Evolutionary conservation across 176 grass and related monocot genomes (phyloP).

Genomic region (Bromus sterilis): DNA sequence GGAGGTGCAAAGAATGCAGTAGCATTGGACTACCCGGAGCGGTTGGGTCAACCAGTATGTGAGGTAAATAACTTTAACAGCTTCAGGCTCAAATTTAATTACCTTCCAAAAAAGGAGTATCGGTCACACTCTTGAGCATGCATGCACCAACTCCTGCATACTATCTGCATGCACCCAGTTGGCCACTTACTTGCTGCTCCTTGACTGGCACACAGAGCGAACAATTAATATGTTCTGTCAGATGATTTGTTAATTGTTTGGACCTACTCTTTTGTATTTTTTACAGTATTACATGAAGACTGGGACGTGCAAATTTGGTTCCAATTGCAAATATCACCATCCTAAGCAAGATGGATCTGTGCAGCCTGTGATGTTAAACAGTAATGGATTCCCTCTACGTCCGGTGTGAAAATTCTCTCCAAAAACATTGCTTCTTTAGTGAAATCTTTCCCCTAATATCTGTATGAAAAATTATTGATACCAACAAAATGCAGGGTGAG

Average conservation of each 20-base stretch:
- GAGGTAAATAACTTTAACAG: constrained; percentile 46
- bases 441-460: background rate
- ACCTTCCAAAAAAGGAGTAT: background rate
- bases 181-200: background rate
- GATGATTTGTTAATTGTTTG: background rate
- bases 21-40: constrained; percentile 56
- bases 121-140: constrained; percentile 7
- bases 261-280: constrained; percentile 9
- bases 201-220: background rate
- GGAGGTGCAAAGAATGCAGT: constrained; percentile 41
- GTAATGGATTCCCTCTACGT: constrained; percentile 66
- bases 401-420: constrained; percentile 40
- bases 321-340: constrained; percentile 94
- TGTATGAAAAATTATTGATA: constrained; percentile 6
- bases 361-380: constrained; percentile 65
- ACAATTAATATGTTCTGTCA: constrained; percentile 12
- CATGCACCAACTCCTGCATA: constrained; percentile 9
- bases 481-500: constrained; percentile 64
- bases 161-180: constrained; percentile 7
- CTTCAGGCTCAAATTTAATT: constrained; percentile 9
- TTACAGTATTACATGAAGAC: constrained; percentile 91
- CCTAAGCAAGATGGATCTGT: constrained; percentile 67
- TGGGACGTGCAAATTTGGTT: constrained; percentile 77
- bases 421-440: constrained; percentile 9
- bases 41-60: constrained; percentile 67